Conservation (phyloP, 768 basidiomycete genomes). For the Albatrellus ellisii region DNA sequence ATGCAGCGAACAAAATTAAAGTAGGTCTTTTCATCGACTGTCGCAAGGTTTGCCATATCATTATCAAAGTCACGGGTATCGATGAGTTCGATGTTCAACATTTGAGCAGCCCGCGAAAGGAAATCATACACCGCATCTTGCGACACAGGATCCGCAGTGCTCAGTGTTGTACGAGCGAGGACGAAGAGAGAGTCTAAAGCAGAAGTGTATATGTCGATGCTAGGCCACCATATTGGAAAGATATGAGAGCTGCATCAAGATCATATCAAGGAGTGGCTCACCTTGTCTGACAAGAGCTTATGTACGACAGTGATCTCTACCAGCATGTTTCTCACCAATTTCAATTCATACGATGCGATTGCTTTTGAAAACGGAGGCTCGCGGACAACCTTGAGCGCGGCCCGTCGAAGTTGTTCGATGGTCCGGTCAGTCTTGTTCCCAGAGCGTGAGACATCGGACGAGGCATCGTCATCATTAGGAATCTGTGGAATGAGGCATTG, state of each 20-base stretch:
- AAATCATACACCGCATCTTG: constrained; percentile 33
- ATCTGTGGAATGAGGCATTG: background rate
- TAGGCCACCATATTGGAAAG: constrained; percentile 9
- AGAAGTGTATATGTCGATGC: constrained; percentile 26
- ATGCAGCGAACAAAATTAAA: constrained; percentile 56
- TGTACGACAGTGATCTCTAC: constrained; percentile 22
- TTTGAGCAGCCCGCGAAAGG: constrained; percentile 29
- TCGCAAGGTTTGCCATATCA: background rate
- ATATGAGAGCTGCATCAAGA: background rate
- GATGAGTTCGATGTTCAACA: constrained; percentile 14
- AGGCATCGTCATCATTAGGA: constrained; percentile 17
- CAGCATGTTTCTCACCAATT: constrained; percentile 21
- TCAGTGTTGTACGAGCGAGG: constrained; percentile 33
- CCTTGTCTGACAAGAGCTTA: no score
- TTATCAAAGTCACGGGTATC: background rate
- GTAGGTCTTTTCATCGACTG: constrained; percentile 1
- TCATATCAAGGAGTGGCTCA: background rate
- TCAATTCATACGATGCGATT: no score
- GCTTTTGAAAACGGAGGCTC: background rate
- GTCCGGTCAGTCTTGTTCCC: constrained; percentile 45
- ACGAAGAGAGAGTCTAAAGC: constrained; percentile 42
- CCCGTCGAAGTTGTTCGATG: constrained; percentile 43
- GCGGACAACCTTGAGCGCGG: constrained; percentile 36
- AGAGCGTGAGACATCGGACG: constrained; percentile 26
- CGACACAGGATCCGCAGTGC: constrained; percentile 28